Conservation (phyloP, 2,329 filamentous ascomycete species). For the Dothideomycetes sp. region DNA sequence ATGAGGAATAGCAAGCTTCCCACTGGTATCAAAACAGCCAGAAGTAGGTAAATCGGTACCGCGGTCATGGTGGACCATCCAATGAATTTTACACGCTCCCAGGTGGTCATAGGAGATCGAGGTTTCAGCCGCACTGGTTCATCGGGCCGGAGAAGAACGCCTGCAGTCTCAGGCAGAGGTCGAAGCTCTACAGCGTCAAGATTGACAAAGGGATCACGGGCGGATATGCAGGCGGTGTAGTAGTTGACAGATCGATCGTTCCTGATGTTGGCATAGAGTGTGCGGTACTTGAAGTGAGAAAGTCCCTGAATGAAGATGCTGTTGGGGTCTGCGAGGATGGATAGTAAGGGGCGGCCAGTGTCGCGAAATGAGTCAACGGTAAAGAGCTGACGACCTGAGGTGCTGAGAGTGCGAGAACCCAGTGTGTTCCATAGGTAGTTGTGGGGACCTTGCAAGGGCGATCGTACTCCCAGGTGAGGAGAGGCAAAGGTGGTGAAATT, state of each 20-base stretch:
- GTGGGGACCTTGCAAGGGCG: conserved; percentile 34
- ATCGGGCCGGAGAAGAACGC: conserved; percentile 63
- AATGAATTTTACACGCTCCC: conserved; percentile 17
- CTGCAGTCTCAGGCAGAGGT: conserved; percentile 62
- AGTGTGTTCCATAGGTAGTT: conserved; percentile 61
- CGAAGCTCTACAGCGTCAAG: conserved; percentile 60
- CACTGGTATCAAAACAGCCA: conserved; percentile 65
- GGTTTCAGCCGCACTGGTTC: conserved; percentile 48
- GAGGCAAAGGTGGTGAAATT: conserved; percentile 92
- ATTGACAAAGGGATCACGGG: conserved; percentile 67
- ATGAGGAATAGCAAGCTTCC: conserved; percentile 61
- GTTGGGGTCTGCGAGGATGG: conserved; percentile 70
- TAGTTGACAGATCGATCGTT: conserved; percentile 77
- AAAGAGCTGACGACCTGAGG: conserved; percentile 80
- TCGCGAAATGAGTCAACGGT: conserved; percentile 76
- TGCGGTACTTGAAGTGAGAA: conserved; percentile 63
- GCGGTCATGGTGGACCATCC: conserved; percentile 37
- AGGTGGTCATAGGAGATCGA: conserved; percentile 15
- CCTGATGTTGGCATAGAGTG: conserved; percentile 74
- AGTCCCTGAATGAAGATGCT: conserved; percentile 81
- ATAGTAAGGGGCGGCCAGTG: conserved; percentile 69
- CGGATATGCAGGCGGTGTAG: conserved; percentile 72
- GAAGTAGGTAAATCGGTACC: conserved; percentile 54
- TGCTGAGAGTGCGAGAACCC: conserved; percentile 69
- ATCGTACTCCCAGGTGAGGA: conserved; percentile 53